Conservation (phyloP, 768 basidiomycete species). For the Russula virescens region DNA sequence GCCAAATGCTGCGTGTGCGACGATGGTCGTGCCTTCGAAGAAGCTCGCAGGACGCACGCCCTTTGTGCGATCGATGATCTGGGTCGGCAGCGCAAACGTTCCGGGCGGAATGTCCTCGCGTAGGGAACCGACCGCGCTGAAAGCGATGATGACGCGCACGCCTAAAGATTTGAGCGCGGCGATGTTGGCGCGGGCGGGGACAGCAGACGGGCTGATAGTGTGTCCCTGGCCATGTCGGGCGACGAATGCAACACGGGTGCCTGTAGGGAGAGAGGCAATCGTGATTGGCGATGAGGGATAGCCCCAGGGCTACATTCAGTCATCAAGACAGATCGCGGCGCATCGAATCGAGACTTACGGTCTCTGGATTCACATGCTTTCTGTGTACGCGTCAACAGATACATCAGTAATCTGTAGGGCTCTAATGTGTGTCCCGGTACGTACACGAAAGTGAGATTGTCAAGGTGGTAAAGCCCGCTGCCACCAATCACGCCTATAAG, state of each 20-base stretch:
- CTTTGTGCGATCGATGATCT: slow-evolving; percentile 97
- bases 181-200: slow-evolving; percentile 89
- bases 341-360: slow-evolving; percentile 44
- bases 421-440: slow-evolving; percentile 29
- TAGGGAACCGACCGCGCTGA: slow-evolving; percentile 92
- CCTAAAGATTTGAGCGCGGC: slow-evolving; percentile 92
- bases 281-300: slow-evolving; percentile 84
- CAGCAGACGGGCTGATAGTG: slow-evolving; percentile 67
- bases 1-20: slow-evolving; percentile 92
- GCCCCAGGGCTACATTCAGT: slow-evolving; percentile 75
- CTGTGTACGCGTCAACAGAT: slow-evolving; percentile 35
- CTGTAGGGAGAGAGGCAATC: slow-evolving; percentile 84
- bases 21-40: slow-evolving; percentile 76
- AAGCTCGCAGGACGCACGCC: slow-evolving; percentile 83
- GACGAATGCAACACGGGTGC: slow-evolving; percentile 78
- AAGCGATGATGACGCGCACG: slow-evolving; percentile 83
- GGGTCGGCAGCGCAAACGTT: slow-evolving; percentile 79
- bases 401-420: too few relatives aligned
- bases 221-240: slow-evolving; percentile 87
- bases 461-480: slow-evolving; percentile 87
- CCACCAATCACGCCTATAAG: slow-evolving; percentile 89
- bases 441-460: slow-evolving; percentile 84
- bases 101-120: slow-evolving; percentile 91
- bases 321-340: not conserved
- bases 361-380: slow-evolving; percentile 71